A percentile compares a stretch with the other conserved stretches of the same genome.
Conservation (phyloP, 768 basidiomycete species). For the Neoboletus subvelutipes region DNA sequence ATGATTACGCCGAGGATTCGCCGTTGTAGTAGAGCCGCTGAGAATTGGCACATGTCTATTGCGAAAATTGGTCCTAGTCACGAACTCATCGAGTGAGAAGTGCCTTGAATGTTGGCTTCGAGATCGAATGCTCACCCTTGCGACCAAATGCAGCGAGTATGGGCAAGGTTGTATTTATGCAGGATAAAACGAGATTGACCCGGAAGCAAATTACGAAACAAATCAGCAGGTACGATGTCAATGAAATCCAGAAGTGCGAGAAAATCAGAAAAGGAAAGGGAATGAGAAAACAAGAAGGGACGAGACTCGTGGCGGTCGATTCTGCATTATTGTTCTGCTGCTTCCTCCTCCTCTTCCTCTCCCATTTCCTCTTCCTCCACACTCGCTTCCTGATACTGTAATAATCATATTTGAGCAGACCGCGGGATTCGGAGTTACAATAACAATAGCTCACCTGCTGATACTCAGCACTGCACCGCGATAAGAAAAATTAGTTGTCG, state of each 20-base stretch:
- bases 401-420: neutral
- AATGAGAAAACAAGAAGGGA: slow-evolving; percentile 1
- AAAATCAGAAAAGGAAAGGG: slow-evolving; percentile 1
- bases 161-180: neutral
- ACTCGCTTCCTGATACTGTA: slow-evolving; percentile 61
- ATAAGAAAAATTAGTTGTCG: slow-evolving; percentile 7
- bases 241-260: slow-evolving; percentile 4
- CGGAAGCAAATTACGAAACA: slow-evolving; percentile 21
- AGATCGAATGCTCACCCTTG: neutral
- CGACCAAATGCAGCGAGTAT: neutral
- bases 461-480: slow-evolving; percentile 71
- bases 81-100: neutral
- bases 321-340: slow-evolving; percentile 31
- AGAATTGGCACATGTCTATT: neutral
- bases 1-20: slow-evolving; percentile 12
- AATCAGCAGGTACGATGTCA: slow-evolving; percentile 13
- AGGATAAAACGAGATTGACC: slow-evolving; percentile 9
- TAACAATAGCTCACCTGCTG: slow-evolving; percentile 70
- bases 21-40: neutral
- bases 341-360: slow-evolving; percentile 35
- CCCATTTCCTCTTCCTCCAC: slow-evolving; percentile 43
- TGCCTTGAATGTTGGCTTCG: no score
- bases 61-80: neutral
- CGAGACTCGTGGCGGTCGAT: neutral
- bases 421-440: neutral